Evolutionary conservation across 2,329 filamentous ascomycete genomes (phyloP), one percentile per base, ranked within the genome.

Genomic region (Apiospora saccharicola): DNA sequence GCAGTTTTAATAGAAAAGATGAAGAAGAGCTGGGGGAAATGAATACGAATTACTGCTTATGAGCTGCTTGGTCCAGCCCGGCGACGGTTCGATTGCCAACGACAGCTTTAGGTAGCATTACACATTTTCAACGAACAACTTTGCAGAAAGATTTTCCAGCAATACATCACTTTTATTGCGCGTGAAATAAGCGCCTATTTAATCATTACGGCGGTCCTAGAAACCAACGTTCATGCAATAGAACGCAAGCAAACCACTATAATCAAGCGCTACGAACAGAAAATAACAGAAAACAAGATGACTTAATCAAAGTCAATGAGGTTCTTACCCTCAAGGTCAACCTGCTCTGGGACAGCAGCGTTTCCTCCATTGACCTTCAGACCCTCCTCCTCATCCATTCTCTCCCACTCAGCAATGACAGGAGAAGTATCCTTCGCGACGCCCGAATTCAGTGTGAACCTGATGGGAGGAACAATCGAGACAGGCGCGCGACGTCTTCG

Each of bases 351-450:
- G 16, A 34, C 34, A 22, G 57, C 34, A 4, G 14, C 22, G 12
- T 22, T 47, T 47, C 16, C 34, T 37, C 53, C 16, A 22, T 22
- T 16, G 5, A 16, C 24, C 19, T n/a, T 10, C 16, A 41, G 4
- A 12, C 41, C 57, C 30, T 51, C 67, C n/a, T 30, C 67, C n/a
- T 41, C 68, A 8, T 57, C 47, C 13, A 3, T 19, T 51, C 37
- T 30, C 68, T 70, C 68, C 68, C 68, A 70, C 37, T 70, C 68
- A n/a, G 68, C 68, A 57, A 70, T 24, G 13, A 47, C 53, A 16
- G 47, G 67, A 7, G 67, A 68, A 3, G 3, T 22, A n/a, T 41
- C 24, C 13, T 26, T 30, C 14, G 47, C 22, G 24, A 6, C 22
- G 8, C 8, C 19, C 19, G 3, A 0, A 41, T 41, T n/a, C 57